phyloP scores from a whole-genome alignment of 116 monocot genomes.

The Trichopus zeylanicus region DNA sequence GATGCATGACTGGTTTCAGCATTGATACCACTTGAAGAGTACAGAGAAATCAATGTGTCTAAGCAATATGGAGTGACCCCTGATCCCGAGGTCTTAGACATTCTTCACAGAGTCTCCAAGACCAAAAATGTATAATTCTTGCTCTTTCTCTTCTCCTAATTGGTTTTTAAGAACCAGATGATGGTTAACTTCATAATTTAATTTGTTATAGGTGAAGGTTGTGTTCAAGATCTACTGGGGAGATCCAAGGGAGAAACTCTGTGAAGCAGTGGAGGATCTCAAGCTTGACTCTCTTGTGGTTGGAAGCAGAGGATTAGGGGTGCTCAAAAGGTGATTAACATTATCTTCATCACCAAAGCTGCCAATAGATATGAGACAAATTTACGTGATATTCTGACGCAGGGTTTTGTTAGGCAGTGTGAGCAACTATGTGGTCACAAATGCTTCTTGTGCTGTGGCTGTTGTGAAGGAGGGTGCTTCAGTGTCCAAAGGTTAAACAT shows the following conservation, averaged over 20 bases:
- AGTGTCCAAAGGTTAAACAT: too few species aligned
- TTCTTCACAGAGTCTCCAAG: constrained; percentile 38
- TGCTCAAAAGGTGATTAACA: constrained; percentile 55
- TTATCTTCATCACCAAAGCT: too few species aligned
- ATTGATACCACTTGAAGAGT: constrained; percentile 64
- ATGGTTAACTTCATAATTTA: background rate
- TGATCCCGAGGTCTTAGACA: constrained; percentile 46
- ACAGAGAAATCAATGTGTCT: constrained; percentile 39
- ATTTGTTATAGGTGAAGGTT: constrained; percentile 34
- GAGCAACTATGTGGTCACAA: too few species aligned
- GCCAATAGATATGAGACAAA: too few species aligned
- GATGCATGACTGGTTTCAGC: constrained; percentile 22
- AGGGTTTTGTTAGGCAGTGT: constrained; percentile 2
- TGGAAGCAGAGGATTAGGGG: constrained; percentile 69
- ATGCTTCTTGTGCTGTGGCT: background rate
- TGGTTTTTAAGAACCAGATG: background rate
- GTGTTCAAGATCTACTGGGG: constrained; percentile 74
- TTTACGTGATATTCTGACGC: background rate
- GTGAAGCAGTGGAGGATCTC: constrained; percentile 55
- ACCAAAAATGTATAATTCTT: constrained; percentile 19
- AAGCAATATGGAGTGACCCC: constrained; percentile 48
- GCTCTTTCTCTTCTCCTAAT: background rate
- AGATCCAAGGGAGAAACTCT: constrained; percentile 66
- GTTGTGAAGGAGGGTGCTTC: background rate
- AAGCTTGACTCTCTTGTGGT: constrained; percentile 64